Percentiles rank a stretch among this genome's conserved stretches.
These are phyloP conservation scores for Euphorbia corollata DNA, from an alignment of 441 rosid genomes.

Conservation along the genomic window DNA sequence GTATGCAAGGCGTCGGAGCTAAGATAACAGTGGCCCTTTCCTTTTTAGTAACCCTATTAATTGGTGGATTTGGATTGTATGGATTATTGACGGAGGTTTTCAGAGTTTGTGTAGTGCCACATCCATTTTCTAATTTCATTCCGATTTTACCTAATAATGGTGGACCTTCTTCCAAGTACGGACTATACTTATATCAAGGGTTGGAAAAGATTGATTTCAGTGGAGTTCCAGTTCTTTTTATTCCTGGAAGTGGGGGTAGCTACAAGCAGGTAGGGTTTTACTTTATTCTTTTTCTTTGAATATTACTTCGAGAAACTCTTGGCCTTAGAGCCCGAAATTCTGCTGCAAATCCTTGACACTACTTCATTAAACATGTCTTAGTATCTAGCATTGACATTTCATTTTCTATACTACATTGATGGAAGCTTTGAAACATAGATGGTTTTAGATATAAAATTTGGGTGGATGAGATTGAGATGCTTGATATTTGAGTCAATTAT, in stretches of 20 bases:
- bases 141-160: slow-evolving; percentile 50
- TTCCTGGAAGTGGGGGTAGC: slow-evolving; percentile 97
- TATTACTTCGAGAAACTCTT: background rate
- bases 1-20: slow-evolving; percentile 37
- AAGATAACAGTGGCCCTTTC: slow-evolving; percentile 41
- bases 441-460: background rate
- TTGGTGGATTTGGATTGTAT: slow-evolving; percentile 51
- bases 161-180: slow-evolving; percentile 53
- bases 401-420: too few relatives aligned
- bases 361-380: background rate
- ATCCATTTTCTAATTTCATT: slow-evolving; percentile 90
- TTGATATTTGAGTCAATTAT: background rate
- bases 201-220: slow-evolving; percentile 87
- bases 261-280: slow-evolving; percentile 72
- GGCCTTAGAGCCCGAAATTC: background rate
- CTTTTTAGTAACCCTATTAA: slow-evolving; percentile 41
- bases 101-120: slow-evolving; percentile 85
- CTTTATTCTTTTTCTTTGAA: background rate
- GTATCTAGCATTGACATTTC: background rate
- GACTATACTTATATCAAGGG: slow-evolving; percentile 81
- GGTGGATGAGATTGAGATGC: background rate
- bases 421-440: background rate
- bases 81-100: slow-evolving; percentile 63
- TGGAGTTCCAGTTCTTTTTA: slow-evolving; percentile 89
- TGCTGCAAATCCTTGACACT: background rate